phyloP scores from a whole-genome alignment of 352 stramenopile species.

The Blastocystis sp. region DNA sequence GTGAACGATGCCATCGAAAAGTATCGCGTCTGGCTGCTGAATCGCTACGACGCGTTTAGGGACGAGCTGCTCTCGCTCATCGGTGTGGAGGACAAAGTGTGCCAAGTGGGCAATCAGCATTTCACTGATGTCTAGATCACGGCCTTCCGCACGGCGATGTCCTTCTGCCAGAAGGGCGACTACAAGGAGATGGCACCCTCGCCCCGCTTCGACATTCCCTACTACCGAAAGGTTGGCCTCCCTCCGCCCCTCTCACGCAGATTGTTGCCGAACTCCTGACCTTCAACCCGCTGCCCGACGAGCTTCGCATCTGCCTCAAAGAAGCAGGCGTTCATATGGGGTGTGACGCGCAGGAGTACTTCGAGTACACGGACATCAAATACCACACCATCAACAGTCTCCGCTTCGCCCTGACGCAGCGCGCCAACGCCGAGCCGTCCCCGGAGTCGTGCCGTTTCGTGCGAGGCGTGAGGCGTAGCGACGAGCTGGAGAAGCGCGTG shows the following conservation, averaged over 20 bases:
- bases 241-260: background rate
- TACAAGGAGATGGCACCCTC: slow-evolving; percentile 2
- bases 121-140: background rate
- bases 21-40: slow-evolving; percentile 46
- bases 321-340: background rate
- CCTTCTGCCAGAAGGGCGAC: slow-evolving; percentile 62
- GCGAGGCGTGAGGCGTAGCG: background rate
- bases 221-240: background rate
- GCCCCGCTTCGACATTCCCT: background rate
- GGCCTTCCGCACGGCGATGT: slow-evolving; percentile 35
- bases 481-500: slow-evolving; percentile 42
- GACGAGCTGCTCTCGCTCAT: background rate
- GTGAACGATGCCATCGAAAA: slow-evolving; percentile 62
- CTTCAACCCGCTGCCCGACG: slow-evolving; percentile 22
- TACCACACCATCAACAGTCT: slow-evolving; percentile 21
- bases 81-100: background rate
- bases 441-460: background rate
- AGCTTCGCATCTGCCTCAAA: slow-evolving; percentile 21
- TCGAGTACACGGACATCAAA: slow-evolving; percentile 65
- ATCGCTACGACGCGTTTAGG: background rate
- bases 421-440: background rate
- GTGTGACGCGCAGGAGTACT: slow-evolving; percentile 38
- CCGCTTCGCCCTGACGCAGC: background rate
- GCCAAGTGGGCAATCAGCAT: background rate
- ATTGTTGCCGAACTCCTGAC: slow-evolving; percentile 39